Conservation (phyloP, 2,329 filamentous ascomycete genomes). For the Trichocomaceae sp. region DNA sequence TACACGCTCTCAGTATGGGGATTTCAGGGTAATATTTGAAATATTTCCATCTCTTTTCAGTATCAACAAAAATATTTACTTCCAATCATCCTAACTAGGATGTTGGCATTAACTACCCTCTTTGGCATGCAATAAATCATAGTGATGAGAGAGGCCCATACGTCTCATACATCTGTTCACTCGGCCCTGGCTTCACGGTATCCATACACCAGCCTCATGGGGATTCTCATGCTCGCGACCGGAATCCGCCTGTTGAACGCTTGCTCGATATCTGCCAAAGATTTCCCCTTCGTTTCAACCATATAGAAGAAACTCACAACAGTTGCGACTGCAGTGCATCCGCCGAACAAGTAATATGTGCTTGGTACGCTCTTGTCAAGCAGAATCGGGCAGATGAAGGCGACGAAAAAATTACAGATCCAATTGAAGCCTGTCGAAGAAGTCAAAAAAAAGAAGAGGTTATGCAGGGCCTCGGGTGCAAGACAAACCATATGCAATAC, state of each 20-base stretch:
- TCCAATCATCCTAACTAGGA: no score
- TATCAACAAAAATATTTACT: not conserved
- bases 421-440: slow-evolving; percentile 21
- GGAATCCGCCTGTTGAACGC: slow-evolving; percentile 31
- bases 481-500: slow-evolving; percentile 47
- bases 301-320: slow-evolving; percentile 39
- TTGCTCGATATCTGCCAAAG: slow-evolving; percentile 45
- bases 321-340: slow-evolving; percentile 33
- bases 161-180: no score
- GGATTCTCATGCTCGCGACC: no score
- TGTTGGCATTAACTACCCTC: no score
- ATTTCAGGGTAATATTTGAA: not conserved
- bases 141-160: no score
- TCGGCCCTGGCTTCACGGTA: no score
- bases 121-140: no score
- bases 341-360: slow-evolving; percentile 43
- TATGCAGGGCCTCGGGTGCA: slow-evolving; percentile 19
- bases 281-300: slow-evolving; percentile 45
- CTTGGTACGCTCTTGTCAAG: slow-evolving; percentile 38
- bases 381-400: slow-evolving; percentile 39
- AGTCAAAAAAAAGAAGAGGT: slow-evolving; percentile 33
- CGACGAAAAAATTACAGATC: slow-evolving; percentile 20
- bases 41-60: not conserved
- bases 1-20: not conserved
- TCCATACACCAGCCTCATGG: no score